A percentile compares a stretch with the other conserved stretches of the same genome.
Conservation (phyloP, 176 grass and related monocot genomes). For the Avena atlantica region DNA sequence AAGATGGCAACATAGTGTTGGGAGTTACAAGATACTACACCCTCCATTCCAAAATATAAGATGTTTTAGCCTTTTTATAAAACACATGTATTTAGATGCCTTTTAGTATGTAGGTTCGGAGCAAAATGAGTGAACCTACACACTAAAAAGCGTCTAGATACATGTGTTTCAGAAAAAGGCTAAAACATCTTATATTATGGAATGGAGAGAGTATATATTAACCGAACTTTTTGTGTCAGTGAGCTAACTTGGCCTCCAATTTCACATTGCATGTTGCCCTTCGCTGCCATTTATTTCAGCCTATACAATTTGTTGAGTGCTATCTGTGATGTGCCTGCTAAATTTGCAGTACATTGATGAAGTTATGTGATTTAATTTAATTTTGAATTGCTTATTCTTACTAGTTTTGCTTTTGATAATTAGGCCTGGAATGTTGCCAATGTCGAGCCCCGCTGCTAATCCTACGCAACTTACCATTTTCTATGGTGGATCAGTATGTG, state of each 20-base stretch:
- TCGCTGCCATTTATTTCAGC: background rate
- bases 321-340: conserved; percentile 20
- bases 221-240: background rate
- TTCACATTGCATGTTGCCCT: background rate
- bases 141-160: too few relatives aligned
- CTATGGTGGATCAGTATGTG: conserved; percentile 79
- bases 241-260: background rate
- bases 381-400: conserved; percentile 37
- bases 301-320: background rate
- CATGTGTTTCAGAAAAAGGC: too few relatives aligned
- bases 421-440: conserved; percentile 51
- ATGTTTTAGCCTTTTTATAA: too few relatives aligned
- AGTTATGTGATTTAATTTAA: conserved; percentile 2
- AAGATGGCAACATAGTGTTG: background rate
- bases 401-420: conserved; percentile 35
- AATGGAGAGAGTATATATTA: background rate
- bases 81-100: too few relatives aligned
- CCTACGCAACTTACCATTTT: conserved; percentile 86
- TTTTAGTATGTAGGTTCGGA: too few relatives aligned
- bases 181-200: too few relatives aligned
- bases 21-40: background rate
- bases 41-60: too few relatives aligned
- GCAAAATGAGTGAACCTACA: too few relatives aligned
- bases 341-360: background rate
- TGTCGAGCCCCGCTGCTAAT: conserved; percentile 49